These are phyloP conservation scores for Colletotrichum trifolii DNA, from an alignment of 2,329 filamentous ascomycete species.

Conservation along the genomic window DNA sequence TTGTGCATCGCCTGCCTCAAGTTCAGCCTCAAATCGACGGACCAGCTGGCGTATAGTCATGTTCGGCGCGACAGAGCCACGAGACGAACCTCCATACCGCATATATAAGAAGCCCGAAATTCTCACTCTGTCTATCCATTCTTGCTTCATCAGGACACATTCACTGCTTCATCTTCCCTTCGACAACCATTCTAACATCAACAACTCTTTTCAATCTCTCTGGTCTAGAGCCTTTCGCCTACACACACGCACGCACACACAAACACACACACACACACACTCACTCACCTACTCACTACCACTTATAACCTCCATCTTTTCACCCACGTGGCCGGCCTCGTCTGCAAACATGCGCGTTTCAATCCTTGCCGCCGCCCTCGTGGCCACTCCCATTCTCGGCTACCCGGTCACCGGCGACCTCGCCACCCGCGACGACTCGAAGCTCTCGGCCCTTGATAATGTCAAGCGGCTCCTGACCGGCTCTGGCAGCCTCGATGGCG, in stretches of 20 bases:
- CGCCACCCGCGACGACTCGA: conserved; percentile 3
- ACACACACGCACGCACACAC: neutral
- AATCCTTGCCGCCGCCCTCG: conserved; percentile 10
- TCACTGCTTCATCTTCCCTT: conserved; percentile 4
- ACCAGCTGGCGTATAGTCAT: conserved; percentile 1
- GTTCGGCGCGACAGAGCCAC: neutral
- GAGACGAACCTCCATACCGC: neutral
- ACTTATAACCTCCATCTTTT: conserved; percentile 4
- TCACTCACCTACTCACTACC: neutral
- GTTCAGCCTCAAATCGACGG: conserved; percentile 1
- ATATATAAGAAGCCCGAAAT: conserved; percentile 1
- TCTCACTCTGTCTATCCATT: neutral
- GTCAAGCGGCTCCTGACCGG: conserved; percentile 8
- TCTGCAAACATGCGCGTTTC: conserved; percentile 1
- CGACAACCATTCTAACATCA: neutral
- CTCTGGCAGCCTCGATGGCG: neutral
- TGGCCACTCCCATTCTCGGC: conserved; percentile 7
- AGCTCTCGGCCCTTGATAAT: conserved; percentile 5
- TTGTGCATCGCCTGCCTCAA: neutral
- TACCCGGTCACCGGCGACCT: conserved; percentile 2
- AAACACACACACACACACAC: neutral
- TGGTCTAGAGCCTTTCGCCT: conserved; percentile 7
- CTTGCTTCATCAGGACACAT: conserved; percentile 9
- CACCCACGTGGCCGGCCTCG: neutral
- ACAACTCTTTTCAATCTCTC: conserved; percentile 5